Conservation (phyloP, 2,329 filamentous ascomycete species). For the Trematosphaeria pertusa region DNA sequence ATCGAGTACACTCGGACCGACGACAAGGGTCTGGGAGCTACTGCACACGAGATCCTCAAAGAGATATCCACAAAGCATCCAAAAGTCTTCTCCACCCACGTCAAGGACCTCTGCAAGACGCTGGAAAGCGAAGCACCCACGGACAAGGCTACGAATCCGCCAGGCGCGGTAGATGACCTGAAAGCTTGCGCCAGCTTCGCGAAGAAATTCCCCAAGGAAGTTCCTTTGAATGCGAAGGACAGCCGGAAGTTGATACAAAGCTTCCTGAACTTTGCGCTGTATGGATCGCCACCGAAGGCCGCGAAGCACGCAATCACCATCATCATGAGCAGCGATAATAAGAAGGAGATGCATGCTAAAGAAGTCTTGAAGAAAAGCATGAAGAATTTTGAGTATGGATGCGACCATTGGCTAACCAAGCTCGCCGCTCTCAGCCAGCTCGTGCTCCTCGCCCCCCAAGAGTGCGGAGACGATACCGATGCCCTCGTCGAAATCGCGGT, state of each 20-base stretch:
- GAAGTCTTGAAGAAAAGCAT: conserved; percentile 80
- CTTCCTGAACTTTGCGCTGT: conserved; percentile 81
- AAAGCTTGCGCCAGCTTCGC: conserved; percentile 95
- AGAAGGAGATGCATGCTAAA: conserved; percentile 83
- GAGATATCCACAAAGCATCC: conserved; percentile 91
- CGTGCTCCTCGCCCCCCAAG: conserved; percentile 75
- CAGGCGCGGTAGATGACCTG: conserved; percentile 82
- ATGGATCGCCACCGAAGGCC: conserved; percentile 79
- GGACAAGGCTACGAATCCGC: conserved; percentile 70
- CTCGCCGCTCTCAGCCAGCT: conserved; percentile 76
- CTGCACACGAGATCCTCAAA: conserved; percentile 87
- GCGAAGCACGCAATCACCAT: conserved; percentile 96
- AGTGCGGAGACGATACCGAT: conserved; percentile 73
- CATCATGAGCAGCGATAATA: conserved; percentile 76
- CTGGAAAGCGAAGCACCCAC: conserved; percentile 82
- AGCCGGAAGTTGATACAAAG: conserved; percentile 83
- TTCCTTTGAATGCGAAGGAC: conserved; percentile 63
- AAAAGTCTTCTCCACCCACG: conserved; percentile 89
- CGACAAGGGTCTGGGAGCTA: conserved; percentile 75
- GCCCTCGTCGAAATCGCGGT: conserved; percentile 80
- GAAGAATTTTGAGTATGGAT: conserved; percentile 75
- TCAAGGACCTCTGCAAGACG: conserved; percentile 88
- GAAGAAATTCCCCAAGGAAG: conserved; percentile 81
- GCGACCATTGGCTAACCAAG: conserved; percentile 75
- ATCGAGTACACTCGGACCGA: conserved; percentile 87